Conservation (phyloP, 2,329 filamentous ascomycete genomes). For the Passalora sequoiae region DNA sequence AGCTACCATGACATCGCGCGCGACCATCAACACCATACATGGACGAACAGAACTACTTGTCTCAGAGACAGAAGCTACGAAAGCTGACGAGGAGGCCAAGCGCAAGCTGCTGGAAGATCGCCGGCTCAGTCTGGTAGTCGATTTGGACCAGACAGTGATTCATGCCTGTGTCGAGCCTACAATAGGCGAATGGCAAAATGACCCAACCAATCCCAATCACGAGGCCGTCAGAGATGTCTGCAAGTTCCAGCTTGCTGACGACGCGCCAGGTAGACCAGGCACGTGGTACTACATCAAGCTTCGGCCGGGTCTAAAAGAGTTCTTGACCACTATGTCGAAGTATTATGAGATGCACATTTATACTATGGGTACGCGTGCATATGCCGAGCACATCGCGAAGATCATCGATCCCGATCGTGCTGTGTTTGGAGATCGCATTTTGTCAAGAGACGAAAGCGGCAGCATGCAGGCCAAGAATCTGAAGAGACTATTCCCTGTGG, state of each 20-base stretch:
- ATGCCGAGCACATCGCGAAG: conserved; percentile 83
- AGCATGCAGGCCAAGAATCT: conserved; percentile 87
- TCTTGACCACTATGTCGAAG: conserved; percentile 69
- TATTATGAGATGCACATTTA: conserved; percentile 96
- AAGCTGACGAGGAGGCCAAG: conserved; percentile 81
- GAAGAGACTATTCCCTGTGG: conserved; percentile 86
- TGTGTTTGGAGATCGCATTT: conserved; percentile 88
- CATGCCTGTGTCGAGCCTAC: conserved; percentile 97
- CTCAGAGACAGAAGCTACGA: conserved; percentile 72
- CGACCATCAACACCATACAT: conserved; percentile 91
- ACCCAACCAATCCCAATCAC: conserved; percentile 84
- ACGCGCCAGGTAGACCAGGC: conserved; percentile 69
- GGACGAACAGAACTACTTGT: conserved; percentile 83
- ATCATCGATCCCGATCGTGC: conserved; percentile 87
- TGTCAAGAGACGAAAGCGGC: conserved; percentile 95
- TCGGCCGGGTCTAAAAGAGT: conserved; percentile 76
- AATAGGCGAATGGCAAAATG: conserved; percentile 88
- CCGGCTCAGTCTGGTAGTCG: conserved; percentile 89
- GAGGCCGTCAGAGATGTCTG: conserved; percentile 82
- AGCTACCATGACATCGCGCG: conserved; percentile 71
- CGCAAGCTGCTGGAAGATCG: conserved; percentile 70
- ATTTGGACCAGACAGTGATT: conserved; percentile 97
- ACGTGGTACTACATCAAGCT: conserved; percentile 99
- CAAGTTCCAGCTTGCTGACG: conserved; percentile 83
- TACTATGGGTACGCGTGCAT: conserved; percentile 98